Evolutionary conservation across 495 filamentous ascomycete species (phyloP).

Genomic region (Entonaema liquescens): DNA sequence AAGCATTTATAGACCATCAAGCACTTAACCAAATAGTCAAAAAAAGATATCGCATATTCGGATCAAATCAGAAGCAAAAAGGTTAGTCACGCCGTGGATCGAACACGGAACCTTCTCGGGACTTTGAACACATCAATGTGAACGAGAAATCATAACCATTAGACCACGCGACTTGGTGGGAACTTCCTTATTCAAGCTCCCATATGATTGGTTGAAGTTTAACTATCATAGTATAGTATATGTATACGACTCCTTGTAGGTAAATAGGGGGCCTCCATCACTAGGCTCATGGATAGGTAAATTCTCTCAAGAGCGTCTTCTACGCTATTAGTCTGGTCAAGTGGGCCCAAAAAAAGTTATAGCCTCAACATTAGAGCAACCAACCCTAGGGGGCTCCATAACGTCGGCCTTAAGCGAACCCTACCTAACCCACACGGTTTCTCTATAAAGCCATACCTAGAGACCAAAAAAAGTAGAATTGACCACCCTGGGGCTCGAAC

Average conservation of each 20-base stretch:
- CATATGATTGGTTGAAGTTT: background rate
- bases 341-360: background rate
- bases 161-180: constrained; percentile 51
- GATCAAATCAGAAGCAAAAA: background rate
- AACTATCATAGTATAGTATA: background rate
- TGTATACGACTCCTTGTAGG: background rate
- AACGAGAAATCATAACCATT: constrained; percentile 63
- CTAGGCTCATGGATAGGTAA: no score
- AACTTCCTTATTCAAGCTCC: background rate
- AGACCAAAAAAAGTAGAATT: background rate
- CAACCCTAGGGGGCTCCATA: background rate
- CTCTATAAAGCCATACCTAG: background rate
- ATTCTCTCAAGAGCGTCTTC: no score
- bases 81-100: constrained; percentile 57
- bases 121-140: constrained; percentile 48
- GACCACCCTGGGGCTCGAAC: constrained; percentile 17
- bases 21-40: no score
- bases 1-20: no score
- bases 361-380: background rate
- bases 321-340: background rate
- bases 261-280: no score
- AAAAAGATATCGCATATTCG: no score
- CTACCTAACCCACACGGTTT: background rate
- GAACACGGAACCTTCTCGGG: constrained; percentile 61
- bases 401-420: background rate